Base-by-base conservation (phyloP, 78 protist genomes). In the Cavenderia fasciculata region DNA sequence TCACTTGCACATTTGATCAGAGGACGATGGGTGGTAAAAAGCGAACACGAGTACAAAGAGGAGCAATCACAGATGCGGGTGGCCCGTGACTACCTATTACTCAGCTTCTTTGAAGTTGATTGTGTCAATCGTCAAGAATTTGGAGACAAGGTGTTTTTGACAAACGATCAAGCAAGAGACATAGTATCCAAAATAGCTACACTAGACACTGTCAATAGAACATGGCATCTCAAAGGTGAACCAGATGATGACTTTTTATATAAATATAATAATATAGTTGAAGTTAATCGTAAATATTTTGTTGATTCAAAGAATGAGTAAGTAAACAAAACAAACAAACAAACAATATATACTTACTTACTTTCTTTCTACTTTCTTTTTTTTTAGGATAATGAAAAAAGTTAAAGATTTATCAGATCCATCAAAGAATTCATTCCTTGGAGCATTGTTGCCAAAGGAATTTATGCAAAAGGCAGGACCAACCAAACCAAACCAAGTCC, bases 1-100 rank as follows among this genome's bases (percentile, higher is more conserved):
- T 29, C 10, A 2, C n/a, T 25, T 68, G 90, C 90, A 25, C n/a
- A 36, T 0, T 31, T 82, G 14, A 19, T 82, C 7, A 82, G 23
- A 68, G 90, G 90, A 29, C 49, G 90, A 82, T 82, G 90, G 90
- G 46, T 82, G 0, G 43, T 68, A 0, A 82, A 56, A 34, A 51
- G 69, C 1, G 69, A 68, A 23, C 29, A 31, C 4, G 71, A 56
- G 0, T 19, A 29, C 0, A 82, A 82, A 31, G 90, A 82, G 1
- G n/a, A n/a, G n/a, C n/a, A n/a, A n/a, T 19, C 59, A 2, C 51
- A 56, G 54, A 18, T 38, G 1, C 38, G 33, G 0, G 21, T 43
- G 5, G 90, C 69, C 2, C 49, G 90, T 52, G 56, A 82, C 16
- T 82, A 82, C 33, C 18, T 82, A 3, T 21, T 82, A 40, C 49